Evolutionary conservation across 345 rosid genomes (phyloP).

Genomic region (Firmiana major): DNA sequence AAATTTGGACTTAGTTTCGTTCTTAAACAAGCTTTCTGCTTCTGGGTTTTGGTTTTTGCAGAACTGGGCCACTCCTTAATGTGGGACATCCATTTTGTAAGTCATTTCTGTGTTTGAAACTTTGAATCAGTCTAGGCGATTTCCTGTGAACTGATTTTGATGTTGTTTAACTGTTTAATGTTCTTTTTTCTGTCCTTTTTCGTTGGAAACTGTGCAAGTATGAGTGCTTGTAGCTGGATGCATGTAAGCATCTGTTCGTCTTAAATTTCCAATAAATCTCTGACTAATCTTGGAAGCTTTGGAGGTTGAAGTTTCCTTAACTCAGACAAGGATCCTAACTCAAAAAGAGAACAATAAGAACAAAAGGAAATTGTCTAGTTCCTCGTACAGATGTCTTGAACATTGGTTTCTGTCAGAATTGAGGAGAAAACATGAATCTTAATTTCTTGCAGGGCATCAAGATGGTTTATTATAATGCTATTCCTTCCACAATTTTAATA

Average conservation of each 20-base stretch:
- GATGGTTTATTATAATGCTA: not conserved
- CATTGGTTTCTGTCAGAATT: not conserved
- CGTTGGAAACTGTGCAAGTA: not conserved
- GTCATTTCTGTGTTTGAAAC: slow-evolving; percentile 2
- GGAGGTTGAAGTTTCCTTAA: no score
- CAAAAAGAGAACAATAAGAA: not conserved
- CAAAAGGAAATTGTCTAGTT: not conserved
- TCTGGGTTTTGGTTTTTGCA: slow-evolving; percentile 26
- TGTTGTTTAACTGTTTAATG: not conserved
- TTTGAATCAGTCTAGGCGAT: not conserved
- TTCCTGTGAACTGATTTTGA: not conserved
- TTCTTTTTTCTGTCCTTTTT: not conserved
- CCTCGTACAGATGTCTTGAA: not conserved
- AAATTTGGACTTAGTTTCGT: slow-evolving; percentile 15
- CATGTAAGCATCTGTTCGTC: not conserved
- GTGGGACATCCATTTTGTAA: slow-evolving; percentile 24
- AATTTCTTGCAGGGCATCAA: not conserved
- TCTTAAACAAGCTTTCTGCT: slow-evolving; percentile 17
- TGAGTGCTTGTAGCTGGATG: not conserved
- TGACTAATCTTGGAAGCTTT: not conserved
- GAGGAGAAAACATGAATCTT: not conserved
- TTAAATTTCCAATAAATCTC: not conserved
- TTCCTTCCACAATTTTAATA: not conserved
- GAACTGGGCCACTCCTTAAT: slow-evolving; percentile 23
- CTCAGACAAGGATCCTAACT: no score